Percentiles rank a stretch among this genome's conserved stretches.
Evolutionary conservation across 768 basidiomycete species (phyloP).

Genomic region (Tremella yokohamensis): DNA sequence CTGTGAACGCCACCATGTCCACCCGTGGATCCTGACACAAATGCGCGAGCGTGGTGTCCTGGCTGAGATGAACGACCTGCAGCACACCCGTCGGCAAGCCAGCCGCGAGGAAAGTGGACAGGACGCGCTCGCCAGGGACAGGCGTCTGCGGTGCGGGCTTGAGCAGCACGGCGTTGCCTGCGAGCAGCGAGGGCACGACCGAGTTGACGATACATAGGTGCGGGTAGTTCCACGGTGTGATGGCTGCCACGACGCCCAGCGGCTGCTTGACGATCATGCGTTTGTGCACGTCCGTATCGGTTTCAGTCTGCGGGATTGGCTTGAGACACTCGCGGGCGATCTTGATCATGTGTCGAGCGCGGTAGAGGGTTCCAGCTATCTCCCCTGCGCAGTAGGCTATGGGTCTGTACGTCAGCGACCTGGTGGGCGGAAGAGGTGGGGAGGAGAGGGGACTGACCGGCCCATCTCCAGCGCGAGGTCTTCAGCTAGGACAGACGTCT

Average conservation of each 20-base stretch:
- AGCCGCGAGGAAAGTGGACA: slow-evolving; percentile 64
- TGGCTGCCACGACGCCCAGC: slow-evolving; percentile 79
- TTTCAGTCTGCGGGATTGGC: slow-evolving; percentile 69
- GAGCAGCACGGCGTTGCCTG: slow-evolving; percentile 81
- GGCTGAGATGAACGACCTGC: slow-evolving; percentile 45
- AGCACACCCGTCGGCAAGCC: slow-evolving; percentile 73
- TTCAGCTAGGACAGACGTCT: slow-evolving; percentile 62
- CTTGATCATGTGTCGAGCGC: slow-evolving; percentile 77
- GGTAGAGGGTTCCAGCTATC: slow-evolving; percentile 71
- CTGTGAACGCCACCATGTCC: slow-evolving; percentile 86
- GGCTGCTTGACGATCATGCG: slow-evolving; percentile 79
- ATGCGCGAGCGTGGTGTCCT: slow-evolving; percentile 59
- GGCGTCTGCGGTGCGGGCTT: slow-evolving; percentile 98
- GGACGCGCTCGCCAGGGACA: slow-evolving; percentile 75
- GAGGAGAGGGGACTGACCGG: slow-evolving; percentile 58
- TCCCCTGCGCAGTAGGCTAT: slow-evolving; percentile 74
- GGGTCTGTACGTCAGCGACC: slow-evolving; percentile 58
- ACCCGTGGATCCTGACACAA: slow-evolving; percentile 66
- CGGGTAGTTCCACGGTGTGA: slow-evolving; percentile 92
- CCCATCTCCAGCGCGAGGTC: slow-evolving; percentile 92
- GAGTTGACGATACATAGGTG: slow-evolving; percentile 88
- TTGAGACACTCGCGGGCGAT: slow-evolving; percentile 72
- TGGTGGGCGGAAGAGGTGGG: not conserved
- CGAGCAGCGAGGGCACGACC: slow-evolving; percentile 82
- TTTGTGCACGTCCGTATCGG: slow-evolving; percentile 76